A percentile compares a stretch with the other conserved stretches of the same genome.
phyloP scores from a whole-genome alignment of 441 rosid genomes.

The Bocquillonia castaneifolia region DNA sequence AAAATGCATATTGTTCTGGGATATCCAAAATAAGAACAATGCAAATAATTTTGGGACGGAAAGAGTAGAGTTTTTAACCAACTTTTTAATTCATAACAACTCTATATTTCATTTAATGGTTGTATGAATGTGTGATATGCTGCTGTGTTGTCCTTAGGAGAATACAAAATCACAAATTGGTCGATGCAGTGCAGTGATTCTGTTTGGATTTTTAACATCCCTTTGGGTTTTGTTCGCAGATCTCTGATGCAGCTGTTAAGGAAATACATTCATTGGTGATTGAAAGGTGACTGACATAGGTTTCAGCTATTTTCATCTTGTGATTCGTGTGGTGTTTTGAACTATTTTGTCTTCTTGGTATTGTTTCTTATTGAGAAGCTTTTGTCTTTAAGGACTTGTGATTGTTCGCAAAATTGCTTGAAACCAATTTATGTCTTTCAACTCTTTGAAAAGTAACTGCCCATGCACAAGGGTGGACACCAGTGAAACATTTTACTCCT shows the following conservation, averaged over 20 bases:
- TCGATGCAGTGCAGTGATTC: not conserved
- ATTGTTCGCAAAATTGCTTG: slow-evolving; percentile 10
- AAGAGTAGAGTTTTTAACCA: no score
- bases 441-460: no score
- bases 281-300: slow-evolving; percentile 56
- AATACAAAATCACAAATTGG: not conserved
- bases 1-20: no score
- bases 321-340: slow-evolving; percentile 7
- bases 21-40: no score
- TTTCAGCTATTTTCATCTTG: slow-evolving; percentile 20
- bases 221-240: slow-evolving; percentile 40
- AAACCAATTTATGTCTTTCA: not conserved
- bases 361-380: not conserved
- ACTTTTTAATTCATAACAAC: not conserved
- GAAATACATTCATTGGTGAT: slow-evolving; percentile 61
- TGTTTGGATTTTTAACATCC: not conserved
- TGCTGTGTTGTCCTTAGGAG: not conserved
- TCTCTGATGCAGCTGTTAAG: slow-evolving; percentile 79
- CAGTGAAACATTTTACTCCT: not conserved
- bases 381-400: not conserved
- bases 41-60: no score
- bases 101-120: not conserved
- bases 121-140: not conserved
- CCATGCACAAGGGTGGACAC: not conserved
- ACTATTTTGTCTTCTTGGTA: not conserved